Base-by-base conservation (phyloP, 1,284 basidiomycete species). In the Melampsora americana region DNA sequence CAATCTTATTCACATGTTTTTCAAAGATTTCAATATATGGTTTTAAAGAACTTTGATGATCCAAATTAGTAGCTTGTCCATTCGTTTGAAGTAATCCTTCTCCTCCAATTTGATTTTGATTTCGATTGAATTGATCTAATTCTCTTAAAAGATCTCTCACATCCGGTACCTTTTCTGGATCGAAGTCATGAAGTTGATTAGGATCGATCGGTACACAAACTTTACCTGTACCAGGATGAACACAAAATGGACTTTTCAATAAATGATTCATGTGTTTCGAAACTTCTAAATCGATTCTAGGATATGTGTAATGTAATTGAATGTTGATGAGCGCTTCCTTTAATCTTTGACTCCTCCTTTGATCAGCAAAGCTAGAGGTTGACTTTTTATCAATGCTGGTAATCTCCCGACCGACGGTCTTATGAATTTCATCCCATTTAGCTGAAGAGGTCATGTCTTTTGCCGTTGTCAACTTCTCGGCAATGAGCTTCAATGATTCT, bases 181-280 rank as follows among this genome's bases (percentile, higher is more conserved):
- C 89, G 81, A 99, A 99, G 0, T 87, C 85, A 73, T 92, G 89
- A n/a, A 95, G 88, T 44, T 84, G 83, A 44, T 84, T 84, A 1
- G 93, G 90, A 80, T 96, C 90, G 39, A 99, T 86, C 0, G 96
- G 96, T 0, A 99, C 92, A 83, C 95, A 99, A 12, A 99, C 89
- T 56, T 94, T 30, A 83, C 85, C 85, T 1, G 96, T 99, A 78
- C 93, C 93, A 0, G 96, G 95, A 83, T 99, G 95, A 0, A 99
- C 86, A 82, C 94, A 96, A 84, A 99, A 99, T 0, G 96, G 96
- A 32, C 93, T 90, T 84, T 99, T 99, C 78, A 99, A 88, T 85
- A 99, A 87, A 85, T 99, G 96, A 84, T 99, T 99, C 76, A 94
- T 87, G 81, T 95, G 93, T 82, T 98, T 96, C 1, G 94, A 95